A percentile compares a stretch with the other conserved stretches of the same genome.
phyloP scores from a whole-genome alignment of 2,329 filamentous ascomycete species.

The Fusarium robinianum region DNA sequence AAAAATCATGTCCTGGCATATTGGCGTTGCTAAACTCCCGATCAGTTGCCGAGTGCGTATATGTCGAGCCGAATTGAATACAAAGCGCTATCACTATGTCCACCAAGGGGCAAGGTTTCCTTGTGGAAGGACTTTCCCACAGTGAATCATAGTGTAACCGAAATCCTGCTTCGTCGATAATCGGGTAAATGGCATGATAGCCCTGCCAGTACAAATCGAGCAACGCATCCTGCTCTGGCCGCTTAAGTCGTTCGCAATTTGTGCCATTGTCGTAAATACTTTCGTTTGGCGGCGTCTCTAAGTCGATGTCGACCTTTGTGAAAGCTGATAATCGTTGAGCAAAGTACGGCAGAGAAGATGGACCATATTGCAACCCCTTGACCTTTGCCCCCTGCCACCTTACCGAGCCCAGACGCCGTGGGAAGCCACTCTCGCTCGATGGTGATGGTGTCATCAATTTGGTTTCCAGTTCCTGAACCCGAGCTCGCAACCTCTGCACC shows the following conservation, averaged over 20 bases:
- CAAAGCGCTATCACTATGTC: conserved; percentile 57
- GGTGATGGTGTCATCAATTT: conserved; percentile 12
- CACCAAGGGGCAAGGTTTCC: conserved; percentile 53
- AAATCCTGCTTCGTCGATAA: conserved; percentile 37
- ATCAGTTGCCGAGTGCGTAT: conserved; percentile 23
- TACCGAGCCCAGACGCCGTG: neutral
- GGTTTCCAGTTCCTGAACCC: conserved; percentile 29
- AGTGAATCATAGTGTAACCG: conserved; percentile 32
- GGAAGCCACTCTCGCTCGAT: neutral
- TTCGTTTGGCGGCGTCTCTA: neutral
- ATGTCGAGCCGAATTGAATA: conserved; percentile 51
- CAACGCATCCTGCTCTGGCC: conserved; percentile 52
- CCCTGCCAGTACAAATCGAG: conserved; percentile 54
- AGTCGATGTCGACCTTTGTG: conserved; percentile 10
- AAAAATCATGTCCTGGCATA: conserved; percentile 47
- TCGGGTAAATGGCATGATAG: conserved; percentile 47
- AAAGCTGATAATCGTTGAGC: conserved; percentile 28
- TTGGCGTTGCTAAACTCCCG: conserved; percentile 45
- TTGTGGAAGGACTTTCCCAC: conserved; percentile 25
- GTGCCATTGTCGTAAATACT: neutral
- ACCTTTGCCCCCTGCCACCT: conserved; percentile 19
- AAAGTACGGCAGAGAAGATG: conserved; percentile 33
- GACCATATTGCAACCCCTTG: conserved; percentile 24
- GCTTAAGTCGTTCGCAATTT: conserved; percentile 35
- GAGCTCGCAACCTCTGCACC: conserved; percentile 29